Base-by-base conservation (phyloP, 345 rosid species). In the Euphorbia tirucalli region DNA sequence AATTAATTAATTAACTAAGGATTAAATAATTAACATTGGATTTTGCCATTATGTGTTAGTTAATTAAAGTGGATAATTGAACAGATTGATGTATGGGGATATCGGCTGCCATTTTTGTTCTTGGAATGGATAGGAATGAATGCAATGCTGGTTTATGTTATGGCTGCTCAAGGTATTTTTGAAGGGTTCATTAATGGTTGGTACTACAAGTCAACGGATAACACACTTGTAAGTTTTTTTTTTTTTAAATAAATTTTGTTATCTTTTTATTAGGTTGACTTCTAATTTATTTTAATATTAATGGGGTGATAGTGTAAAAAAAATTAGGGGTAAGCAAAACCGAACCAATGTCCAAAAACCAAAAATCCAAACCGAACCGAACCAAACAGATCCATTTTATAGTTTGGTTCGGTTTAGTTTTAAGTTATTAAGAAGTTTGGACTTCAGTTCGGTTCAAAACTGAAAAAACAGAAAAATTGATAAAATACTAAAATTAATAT, bases 71-170 rank as follows among this genome's bases (percentile, higher is more conserved):
- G 9, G 1, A 16, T 52, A 5, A 52, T 32, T 60, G 0, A 11
- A 7, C 4, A 89, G 91, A 85, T 87, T 46, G 91, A 89, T 77
- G 79, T 89, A 9, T 83, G 81, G 87, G 91, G 85, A 70, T 72
- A 63, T 57, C 69, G 88, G 30, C 69, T 64, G 6, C 89, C 89
- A 49, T 89, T 89, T 70, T 60, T 85, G 60, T 81, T 87, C 84
- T 79, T 87, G 49, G 88, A 85, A 68, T 89, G 93, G 91, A 89
- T 89, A 55, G 91, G 93, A 63, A 87, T 87, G 93, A 87, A 87
- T 11, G 88, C 91, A 3, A 87, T 87, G 93, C 79, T 89, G 44
- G 84, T 89, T 18, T 89, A 71, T 70, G 88, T 89, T 63, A 85
- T 87, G 60, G 91, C 88, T 15, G 93, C 91, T 6, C 87, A 85